Base-by-base conservation (phyloP, 1,139 yeast species). In the Pichia sp. region DNA sequence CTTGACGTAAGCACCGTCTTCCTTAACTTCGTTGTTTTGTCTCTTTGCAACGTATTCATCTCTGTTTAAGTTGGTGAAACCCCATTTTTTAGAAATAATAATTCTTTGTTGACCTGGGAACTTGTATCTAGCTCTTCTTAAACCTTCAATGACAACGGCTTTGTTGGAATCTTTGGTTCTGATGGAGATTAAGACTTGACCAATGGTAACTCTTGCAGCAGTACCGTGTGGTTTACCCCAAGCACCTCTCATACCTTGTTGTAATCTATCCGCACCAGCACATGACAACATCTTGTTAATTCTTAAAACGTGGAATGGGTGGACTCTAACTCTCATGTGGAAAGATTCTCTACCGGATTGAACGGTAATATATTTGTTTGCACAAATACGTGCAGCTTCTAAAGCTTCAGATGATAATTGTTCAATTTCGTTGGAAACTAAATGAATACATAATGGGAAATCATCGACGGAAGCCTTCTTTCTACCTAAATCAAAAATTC, bases 171-270 rank as follows among this genome's bases (percentile, higher is more conserved):
- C 98, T 83, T 84, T 92, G 76, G 97, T 87, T 83, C 98, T 90
- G 74, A 89, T 90, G 65, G 98, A 92, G 79, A 92, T 83, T 74
- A 92, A 84, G 74, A 92, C 84, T 81, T 92, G 98, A 72, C 98
- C 98, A 76, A 92, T 92, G 78, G 79, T 79, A 73, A 92, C 98
- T 79, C 98, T 90, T 70, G 98, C 98, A 68, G 97, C 98, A 71
- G 90, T 83, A 81, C 98, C 98, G 70, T 90, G 96, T 70, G 98
- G 98, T 81, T 92, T 92, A 87, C 98, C 98, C 97, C 97, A 92
- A 72, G 98, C 98, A 83, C 95, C 95, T 87, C 98, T 90, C 98
- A 92, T 92, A 88, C 98, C 98, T 81, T 94, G 97, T 82, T 92
- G 98, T 79, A 92, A 84, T 86, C 98, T 88, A 90, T 92, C 98